phyloP scores from a whole-genome alignment of 345 rosid species.

The Hibiscus trionum region DNA sequence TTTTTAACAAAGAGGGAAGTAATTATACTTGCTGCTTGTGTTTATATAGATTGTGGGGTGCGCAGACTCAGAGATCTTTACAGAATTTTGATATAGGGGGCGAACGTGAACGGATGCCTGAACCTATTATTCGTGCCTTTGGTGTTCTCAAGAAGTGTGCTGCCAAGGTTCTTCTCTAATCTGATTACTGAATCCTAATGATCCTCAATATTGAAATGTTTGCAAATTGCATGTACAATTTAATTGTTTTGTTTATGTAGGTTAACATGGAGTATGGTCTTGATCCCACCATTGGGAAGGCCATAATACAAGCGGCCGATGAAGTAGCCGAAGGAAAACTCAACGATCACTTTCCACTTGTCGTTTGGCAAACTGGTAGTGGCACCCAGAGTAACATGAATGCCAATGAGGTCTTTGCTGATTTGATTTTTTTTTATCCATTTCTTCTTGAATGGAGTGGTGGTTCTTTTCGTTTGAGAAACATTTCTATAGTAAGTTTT shows the following conservation, averaged over 20 bases:
- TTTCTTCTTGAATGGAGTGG: background rate
- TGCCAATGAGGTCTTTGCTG: constrained; percentile 66
- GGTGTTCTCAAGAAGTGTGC: constrained; percentile 93
- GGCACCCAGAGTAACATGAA: constrained; percentile 99
- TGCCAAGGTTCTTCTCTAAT: constrained; percentile 52
- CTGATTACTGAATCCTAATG: background rate
- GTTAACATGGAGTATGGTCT: constrained; percentile 91
- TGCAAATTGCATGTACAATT: background rate
- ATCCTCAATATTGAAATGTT: background rate
- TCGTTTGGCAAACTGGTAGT: constrained; percentile 98
- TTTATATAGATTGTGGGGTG: constrained; percentile 76
- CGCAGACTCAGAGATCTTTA: constrained; percentile 91
- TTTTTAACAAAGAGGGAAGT: background rate
- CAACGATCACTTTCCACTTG: constrained; percentile 83
- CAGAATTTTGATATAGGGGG: constrained; percentile 97
- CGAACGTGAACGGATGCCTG: constrained; percentile 89
- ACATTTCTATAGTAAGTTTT: background rate
- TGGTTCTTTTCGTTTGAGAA: background rate
- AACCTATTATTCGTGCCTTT: constrained; percentile 89
- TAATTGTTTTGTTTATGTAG: constrained; percentile 21
- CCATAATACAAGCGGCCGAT: constrained; percentile 86
- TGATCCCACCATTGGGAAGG: constrained; percentile 77
- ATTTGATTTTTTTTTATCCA: background rate
- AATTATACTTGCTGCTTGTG: background rate
- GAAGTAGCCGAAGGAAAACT: constrained; percentile 91